These are phyloP conservation scores for Xylaria sp. DNA, from an alignment of 2,329 filamentous ascomycete species.

Conservation along the genomic window DNA sequence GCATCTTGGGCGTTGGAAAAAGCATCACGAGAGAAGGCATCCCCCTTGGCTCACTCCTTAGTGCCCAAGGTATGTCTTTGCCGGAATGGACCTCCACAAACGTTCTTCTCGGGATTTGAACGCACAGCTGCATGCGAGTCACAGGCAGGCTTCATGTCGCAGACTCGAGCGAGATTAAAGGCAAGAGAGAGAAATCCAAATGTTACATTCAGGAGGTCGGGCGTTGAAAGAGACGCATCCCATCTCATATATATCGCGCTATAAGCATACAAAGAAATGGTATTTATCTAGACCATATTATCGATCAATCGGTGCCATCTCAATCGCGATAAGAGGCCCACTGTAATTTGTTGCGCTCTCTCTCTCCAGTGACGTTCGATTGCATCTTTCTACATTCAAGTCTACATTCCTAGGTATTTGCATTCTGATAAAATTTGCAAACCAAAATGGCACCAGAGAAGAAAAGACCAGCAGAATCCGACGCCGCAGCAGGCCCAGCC, in stretches of 20 bases:
- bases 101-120: no score
- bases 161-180: no score
- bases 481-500: conserved; percentile 34
- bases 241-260: neutral
- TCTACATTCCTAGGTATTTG: neutral
- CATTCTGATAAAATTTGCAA: neutral
- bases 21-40: no score
- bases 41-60: no score
- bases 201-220: neutral
- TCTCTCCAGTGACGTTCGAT: neutral
- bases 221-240: neutral
- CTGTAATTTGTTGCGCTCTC: neutral
- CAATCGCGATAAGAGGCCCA: neutral
- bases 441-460: conserved; percentile 44
- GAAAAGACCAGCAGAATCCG: conserved; percentile 44
- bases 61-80: no score
- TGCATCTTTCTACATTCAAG: neutral
- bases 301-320: neutral
- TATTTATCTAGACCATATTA: neutral
- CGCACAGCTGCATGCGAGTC: no score
- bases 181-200: no score
- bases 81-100: no score
- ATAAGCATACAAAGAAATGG: neutral
- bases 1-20: no score
- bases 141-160: no score